phyloP scores from a whole-genome alignment of 2,329 filamentous ascomycete species.

The Huntiella bhutanensis region DNA sequence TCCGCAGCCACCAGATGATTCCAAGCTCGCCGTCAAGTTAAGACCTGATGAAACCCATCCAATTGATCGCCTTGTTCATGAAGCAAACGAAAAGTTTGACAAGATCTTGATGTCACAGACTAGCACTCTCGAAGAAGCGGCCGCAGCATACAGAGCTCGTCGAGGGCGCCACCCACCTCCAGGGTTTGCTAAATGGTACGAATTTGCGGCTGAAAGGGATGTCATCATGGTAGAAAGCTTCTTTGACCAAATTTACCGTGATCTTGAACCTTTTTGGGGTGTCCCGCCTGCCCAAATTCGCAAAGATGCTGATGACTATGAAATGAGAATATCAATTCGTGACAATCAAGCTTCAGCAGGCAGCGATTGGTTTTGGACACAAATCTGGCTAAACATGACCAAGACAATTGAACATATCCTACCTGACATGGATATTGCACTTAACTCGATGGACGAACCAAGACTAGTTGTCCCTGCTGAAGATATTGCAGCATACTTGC shows the following conservation, averaged over 20 bases:
- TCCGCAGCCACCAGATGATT: too few relatives aligned
- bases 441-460: conserved; percentile 51
- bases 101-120: conserved; percentile 26
- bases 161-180: conserved; percentile 43
- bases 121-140: conserved; percentile 29
- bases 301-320: conserved; percentile 33
- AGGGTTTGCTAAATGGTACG: conserved; percentile 42
- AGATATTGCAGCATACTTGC: conserved; percentile 35
- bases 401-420: conserved; percentile 33
- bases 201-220: conserved; percentile 30
- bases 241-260: conserved; percentile 45
- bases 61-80: conserved; percentile 30
- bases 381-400: conserved; percentile 36
- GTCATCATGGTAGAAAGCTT: conserved; percentile 43
- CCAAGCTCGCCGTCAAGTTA: conserved; percentile 11
- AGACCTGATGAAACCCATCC: conserved; percentile 22
- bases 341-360: conserved; percentile 30
- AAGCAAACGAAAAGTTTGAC: conserved; percentile 26
- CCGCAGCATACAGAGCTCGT: conserved; percentile 33
- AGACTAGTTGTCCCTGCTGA: conserved; percentile 45
- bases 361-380: conserved; percentile 39
- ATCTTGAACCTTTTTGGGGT: conserved; percentile 39
- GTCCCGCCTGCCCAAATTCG: conserved; percentile 28
- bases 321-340: conserved; percentile 43
- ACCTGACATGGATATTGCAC: conserved; percentile 48